A percentile compares a stretch with the other conserved stretches of the same genome.
phyloP scores from a whole-genome alignment of 2,329 filamentous ascomycete genomes.

The Penicillium sp. region DNA sequence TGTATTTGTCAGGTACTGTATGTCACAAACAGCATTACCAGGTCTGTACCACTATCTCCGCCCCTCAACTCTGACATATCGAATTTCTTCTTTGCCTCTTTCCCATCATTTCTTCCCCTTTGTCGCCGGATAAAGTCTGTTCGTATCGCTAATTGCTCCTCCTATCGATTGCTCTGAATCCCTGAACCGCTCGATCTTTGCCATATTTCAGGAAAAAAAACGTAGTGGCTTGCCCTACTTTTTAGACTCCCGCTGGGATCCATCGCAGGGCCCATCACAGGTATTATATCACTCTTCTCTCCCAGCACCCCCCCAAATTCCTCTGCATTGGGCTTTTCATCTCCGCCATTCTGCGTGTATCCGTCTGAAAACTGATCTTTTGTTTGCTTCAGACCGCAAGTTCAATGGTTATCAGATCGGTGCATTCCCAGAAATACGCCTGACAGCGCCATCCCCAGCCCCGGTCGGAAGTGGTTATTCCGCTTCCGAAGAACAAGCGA shows the following conservation, averaged over 20 bases:
- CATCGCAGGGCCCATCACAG: constrained; percentile 22
- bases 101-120: constrained; percentile 8
- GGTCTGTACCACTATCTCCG: constrained; percentile 15
- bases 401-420: constrained; percentile 16
- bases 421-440: constrained; percentile 41
- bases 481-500: constrained; percentile 41
- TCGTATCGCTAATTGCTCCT: constrained; percentile 3
- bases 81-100: constrained; percentile 15
- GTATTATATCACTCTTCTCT: constrained; percentile 17
- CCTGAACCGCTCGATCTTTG: constrained; percentile 5
- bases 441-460: constrained; percentile 36
- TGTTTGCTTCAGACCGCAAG: constrained; percentile 5
- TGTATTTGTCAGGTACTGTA: constrained; percentile 8
- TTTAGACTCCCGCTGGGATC: constrained; percentile 25
- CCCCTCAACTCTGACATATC: constrained; percentile 26
- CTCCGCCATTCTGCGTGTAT: not conserved
- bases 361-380: not conserved
- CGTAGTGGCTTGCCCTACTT: constrained; percentile 13
- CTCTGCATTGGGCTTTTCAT: constrained; percentile 1
- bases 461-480: constrained; percentile 34
- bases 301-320: not conserved
- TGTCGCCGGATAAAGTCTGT: not conserved
- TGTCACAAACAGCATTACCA: constrained; percentile 6
- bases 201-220: not conserved
- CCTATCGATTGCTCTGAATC: constrained; percentile 13